Evolutionary conservation across 129 eudicot genomes (phyloP), one percentile per base, ranked within the genome.

Genomic region (Glebionis coronaria): DNA sequence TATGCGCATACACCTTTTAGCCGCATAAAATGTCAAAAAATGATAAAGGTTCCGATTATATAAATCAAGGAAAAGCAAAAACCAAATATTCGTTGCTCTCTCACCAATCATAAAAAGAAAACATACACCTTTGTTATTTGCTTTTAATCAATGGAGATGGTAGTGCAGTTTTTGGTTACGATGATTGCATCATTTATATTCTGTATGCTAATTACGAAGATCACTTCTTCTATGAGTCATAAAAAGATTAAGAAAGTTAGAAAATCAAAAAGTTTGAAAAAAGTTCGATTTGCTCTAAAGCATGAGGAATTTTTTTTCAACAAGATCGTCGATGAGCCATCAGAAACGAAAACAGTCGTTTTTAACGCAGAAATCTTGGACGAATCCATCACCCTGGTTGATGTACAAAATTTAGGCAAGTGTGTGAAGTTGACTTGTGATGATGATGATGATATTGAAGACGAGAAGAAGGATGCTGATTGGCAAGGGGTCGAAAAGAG

Each of bases 11-110:
- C 25, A 23, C 25, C 25, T 23, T 23, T n/a, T n/a, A n/a, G n/a
- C n/a, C n/a, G n/a, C n/a, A n/a, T n/a, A n/a, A n/a, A n/a, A n/a
- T n/a, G n/a, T n/a, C n/a, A n/a, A n/a, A n/a, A n/a, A n/a, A n/a
- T n/a, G n/a, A n/a, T n/a, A n/a, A n/a, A n/a, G n/a, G n/a, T n/a
- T n/a, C n/a, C n/a, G n/a, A n/a, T n/a, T n/a, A n/a, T n/a, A n/a
- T n/a, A n/a, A n/a, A n/a, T n/a, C n/a, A n/a, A n/a, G 42, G 42
- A 71, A 40, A 29, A 45, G 67, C 68, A 71, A 72, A 10, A 35
- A 53, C 55, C 56, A 84, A 84, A 87, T 87, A 87, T 82, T 80
- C 90, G 61, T 84, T 82, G 65, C 95, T 74, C 79, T 79, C 42
- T 35, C 10, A 35, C 42, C 9, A 35, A 35, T 35, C 42, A 35